Conservation (phyloP, 2,329 filamentous ascomycete genomes). For the Paracamarosporium sp. region DNA sequence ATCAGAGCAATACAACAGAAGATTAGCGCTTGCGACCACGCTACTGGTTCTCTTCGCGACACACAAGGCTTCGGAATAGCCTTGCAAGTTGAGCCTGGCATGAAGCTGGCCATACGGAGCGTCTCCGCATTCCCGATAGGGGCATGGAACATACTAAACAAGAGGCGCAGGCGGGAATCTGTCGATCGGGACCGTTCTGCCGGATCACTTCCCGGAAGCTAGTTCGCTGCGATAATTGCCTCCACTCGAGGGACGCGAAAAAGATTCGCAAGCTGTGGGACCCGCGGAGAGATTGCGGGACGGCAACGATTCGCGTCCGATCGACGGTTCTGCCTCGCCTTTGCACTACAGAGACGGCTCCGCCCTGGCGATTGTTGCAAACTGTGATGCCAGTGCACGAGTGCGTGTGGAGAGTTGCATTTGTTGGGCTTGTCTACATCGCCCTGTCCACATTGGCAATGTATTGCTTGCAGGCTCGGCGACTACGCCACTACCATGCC, state of each 20-base stretch:
- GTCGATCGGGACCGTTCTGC: not conserved
- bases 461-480: not conserved
- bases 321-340: not conserved
- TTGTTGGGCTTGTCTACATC: not conserved
- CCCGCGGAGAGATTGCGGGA: not conserved
- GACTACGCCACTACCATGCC: not conserved
- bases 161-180: not conserved
- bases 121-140: not conserved
- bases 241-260: too few relatives aligned
- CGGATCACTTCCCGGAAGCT: not conserved
- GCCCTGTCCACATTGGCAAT: not conserved
- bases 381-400: not conserved
- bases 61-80: too few relatives aligned
- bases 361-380: not conserved
- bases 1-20: too few relatives aligned
- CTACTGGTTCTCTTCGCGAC: too few relatives aligned
- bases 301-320: not conserved
- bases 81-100: not conserved
- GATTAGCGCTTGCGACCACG: too few relatives aligned
- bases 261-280: too few relatives aligned
- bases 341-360: not conserved
- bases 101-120: not conserved
- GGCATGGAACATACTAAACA: not conserved
- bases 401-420: not conserved
- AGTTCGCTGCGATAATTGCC: too few relatives aligned